Evolutionary conservation across 495 filamentous ascomycete species (phyloP).

Genomic region (Podospora pseudoanserina): DNA sequence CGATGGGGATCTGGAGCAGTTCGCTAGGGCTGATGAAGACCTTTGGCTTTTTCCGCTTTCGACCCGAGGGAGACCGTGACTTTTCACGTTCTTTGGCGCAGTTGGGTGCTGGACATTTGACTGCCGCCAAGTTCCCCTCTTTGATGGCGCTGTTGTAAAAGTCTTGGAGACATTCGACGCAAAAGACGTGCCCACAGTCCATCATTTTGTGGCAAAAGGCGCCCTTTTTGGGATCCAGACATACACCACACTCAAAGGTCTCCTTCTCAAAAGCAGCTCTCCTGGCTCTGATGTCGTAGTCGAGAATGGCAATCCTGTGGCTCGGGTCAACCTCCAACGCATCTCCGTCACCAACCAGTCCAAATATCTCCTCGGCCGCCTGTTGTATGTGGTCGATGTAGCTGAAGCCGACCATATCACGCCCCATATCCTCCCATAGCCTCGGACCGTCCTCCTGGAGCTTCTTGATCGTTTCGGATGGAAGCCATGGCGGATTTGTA

Average conservation of each 20-base stretch:
- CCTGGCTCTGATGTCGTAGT: slow-evolving; percentile 72
- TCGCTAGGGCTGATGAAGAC: slow-evolving; percentile 80
- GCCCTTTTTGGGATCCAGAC: slow-evolving; percentile 92
- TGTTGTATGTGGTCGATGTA: slow-evolving; percentile 88
- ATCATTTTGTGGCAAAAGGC: slow-evolving; percentile 69
- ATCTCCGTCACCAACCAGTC: slow-evolving; percentile 53
- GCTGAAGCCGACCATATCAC: slow-evolving; percentile 69
- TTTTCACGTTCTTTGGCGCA: slow-evolving; percentile 62
- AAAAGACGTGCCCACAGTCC: slow-evolving; percentile 88
- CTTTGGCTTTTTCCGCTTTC: slow-evolving; percentile 45
- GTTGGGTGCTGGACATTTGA: slow-evolving; percentile 72
- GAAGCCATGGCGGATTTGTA: slow-evolving; percentile 68
- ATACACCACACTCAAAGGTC: slow-evolving; percentile 88
- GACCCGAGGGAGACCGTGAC: slow-evolving; percentile 25
- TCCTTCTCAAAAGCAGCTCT: slow-evolving; percentile 71
- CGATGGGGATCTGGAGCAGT: slow-evolving; percentile 77
- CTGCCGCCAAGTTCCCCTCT: slow-evolving; percentile 72
- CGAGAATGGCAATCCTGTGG: slow-evolving; percentile 69
- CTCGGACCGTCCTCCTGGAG: slow-evolving; percentile 57
- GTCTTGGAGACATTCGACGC: slow-evolving; percentile 74
- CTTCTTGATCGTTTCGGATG: slow-evolving; percentile 49
- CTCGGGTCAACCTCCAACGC: slow-evolving; percentile 53
- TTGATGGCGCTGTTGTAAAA: slow-evolving; percentile 85
- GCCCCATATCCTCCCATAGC: slow-evolving; percentile 82
- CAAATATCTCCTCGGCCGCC: slow-evolving; percentile 71